Evolutionary conservation across 2,329 filamentous ascomycete genomes (phyloP).

Genomic region (Penicillium sp.): DNA sequence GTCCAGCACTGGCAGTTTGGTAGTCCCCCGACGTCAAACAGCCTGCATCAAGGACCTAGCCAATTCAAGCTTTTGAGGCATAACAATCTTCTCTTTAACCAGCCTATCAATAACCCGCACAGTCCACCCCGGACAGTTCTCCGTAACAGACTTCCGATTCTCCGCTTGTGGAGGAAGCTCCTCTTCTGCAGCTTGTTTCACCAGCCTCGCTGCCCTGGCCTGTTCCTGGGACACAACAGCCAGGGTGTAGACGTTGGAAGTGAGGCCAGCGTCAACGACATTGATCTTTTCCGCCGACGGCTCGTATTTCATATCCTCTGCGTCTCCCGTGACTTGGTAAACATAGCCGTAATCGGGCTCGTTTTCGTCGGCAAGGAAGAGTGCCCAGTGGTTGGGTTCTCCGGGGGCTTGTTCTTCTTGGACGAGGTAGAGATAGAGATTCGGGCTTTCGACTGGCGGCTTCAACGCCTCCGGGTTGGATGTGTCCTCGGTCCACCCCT

Average conservation of each 20-base stretch:
- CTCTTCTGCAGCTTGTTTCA: conserved; percentile 19
- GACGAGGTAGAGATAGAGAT: conserved; percentile 24
- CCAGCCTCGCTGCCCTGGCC: conserved; percentile 13
- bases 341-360: conserved; percentile 18
- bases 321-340: conserved; percentile 31
- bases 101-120: conserved; percentile 27
- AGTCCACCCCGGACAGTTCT: conserved; percentile 29
- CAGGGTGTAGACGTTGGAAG: conserved; percentile 20
- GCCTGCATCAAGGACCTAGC: conserved; percentile 23
- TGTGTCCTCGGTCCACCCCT: conserved; percentile 19
- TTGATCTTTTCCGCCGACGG: conserved; percentile 15
- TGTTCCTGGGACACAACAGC: conserved; percentile 18
- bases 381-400: conserved; percentile 27
- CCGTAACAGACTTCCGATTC: conserved; percentile 20
- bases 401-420: conserved; percentile 19
- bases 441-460: neutral
- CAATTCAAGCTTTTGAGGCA: conserved; percentile 21
- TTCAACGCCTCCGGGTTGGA: neutral
- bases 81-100: conserved; percentile 22
- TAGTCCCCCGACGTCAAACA: neutral
- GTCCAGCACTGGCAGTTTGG: neutral
- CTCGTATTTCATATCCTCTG: conserved; percentile 26
- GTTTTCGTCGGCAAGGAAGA: conserved; percentile 28
- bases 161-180: conserved; percentile 22
- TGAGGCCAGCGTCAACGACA: conserved; percentile 8